Conservation (phyloP, 148 eudicot species). For the Selenicereus undatus region DNA sequence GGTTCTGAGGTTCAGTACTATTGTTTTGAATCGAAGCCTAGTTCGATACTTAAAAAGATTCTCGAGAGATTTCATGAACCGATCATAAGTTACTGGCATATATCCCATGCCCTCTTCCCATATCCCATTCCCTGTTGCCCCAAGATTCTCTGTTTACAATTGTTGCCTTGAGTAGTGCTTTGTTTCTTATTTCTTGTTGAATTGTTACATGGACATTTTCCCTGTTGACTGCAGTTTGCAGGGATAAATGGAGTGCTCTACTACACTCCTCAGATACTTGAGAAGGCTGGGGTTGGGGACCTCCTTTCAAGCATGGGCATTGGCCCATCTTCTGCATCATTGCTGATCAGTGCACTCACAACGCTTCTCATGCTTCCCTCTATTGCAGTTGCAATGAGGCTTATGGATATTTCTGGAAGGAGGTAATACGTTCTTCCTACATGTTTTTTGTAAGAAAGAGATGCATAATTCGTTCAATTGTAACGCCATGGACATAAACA, state of each 20-base stretch:
- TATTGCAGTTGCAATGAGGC: conserved; percentile 61
- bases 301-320: conserved; percentile 51
- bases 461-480: neutral
- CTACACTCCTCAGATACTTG: conserved; percentile 55
- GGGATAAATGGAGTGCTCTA: conserved; percentile 58
- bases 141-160: neutral
- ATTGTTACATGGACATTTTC: conserved; percentile 8
- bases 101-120: too few relatives aligned
- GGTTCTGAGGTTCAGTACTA: too few relatives aligned
- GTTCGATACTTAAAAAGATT: too few relatives aligned
- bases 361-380: conserved; percentile 59
- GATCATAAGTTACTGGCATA: too few relatives aligned
- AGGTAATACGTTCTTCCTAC: conserved; percentile 30
- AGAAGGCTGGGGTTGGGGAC: conserved; percentile 57
- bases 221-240: conserved; percentile 40
- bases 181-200: neutral
- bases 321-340: conserved; percentile 41
- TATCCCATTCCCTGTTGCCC: too few relatives aligned
- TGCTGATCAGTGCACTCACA: conserved; percentile 46
- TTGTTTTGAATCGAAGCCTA: too few relatives aligned
- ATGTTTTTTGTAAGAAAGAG: neutral
- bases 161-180: too few relatives aligned
- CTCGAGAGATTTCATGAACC: too few relatives aligned
- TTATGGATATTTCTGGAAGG: conserved; percentile 57
- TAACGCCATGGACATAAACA: neutral